These are phyloP conservation scores for Xanthoceras sorbifolium DNA, from an alignment of 345 rosid species.

Conservation along the genomic window DNA sequence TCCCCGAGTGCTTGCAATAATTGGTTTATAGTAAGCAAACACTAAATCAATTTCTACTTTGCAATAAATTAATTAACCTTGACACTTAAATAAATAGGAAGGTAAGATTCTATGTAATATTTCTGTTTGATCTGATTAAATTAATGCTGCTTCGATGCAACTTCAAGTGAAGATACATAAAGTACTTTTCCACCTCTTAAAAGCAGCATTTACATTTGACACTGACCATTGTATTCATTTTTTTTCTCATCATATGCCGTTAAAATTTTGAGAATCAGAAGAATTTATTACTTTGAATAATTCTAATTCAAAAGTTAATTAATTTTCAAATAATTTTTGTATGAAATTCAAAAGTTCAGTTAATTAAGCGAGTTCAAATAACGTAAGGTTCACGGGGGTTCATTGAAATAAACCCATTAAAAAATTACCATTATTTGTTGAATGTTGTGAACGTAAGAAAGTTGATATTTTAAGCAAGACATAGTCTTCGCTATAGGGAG, in stretches of 20 bases:
- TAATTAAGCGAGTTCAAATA: constrained; percentile 2
- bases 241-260: neutral
- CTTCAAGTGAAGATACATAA: neutral
- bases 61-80: neutral
- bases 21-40: neutral
- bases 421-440: constrained; percentile 3
- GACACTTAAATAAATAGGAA: neutral
- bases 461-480: constrained; percentile 33
- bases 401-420: neutral
- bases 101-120: neutral
- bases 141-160: neutral
- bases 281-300: neutral
- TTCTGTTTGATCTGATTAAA: neutral
- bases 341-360: neutral
- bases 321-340: neutral
- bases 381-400: constrained; percentile 28
- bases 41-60: neutral
- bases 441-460: constrained; percentile 19
- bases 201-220: neutral
- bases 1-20: constrained; percentile 11
- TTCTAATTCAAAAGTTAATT: neutral
- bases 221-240: neutral
- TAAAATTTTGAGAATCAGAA: neutral
- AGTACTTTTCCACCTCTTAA: neutral
- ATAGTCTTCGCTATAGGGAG: constrained; percentile 26